Percentiles rank a stretch among this genome's conserved stretches.
These are phyloP conservation scores for Grifola frondosa DNA, from an alignment of 1,284 basidiomycete species.

Conservation along the genomic window DNA sequence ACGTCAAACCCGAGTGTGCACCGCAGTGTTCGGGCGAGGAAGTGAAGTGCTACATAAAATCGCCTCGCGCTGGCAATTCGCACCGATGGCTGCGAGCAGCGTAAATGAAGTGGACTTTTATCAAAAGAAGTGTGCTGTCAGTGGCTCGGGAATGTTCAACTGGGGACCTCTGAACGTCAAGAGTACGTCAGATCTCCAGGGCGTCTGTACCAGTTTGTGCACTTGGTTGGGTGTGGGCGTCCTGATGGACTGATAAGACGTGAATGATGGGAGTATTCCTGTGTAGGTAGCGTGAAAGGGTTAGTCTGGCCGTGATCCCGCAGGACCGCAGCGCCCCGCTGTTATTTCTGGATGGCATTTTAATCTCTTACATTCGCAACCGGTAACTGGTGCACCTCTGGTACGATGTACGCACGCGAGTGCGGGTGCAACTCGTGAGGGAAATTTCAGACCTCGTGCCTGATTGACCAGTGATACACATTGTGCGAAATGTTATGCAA, in stretches of 20 bases:
- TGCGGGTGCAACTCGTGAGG: too few species aligned
- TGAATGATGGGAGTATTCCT: conserved; percentile 25
- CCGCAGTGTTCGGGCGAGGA: too few species aligned
- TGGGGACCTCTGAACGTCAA: conserved; percentile 22
- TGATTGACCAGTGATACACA: too few species aligned
- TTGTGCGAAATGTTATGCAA: too few species aligned
- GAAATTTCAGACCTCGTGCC: too few species aligned
- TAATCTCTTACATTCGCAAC: conserved; percentile 15
- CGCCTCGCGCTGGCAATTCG: too few species aligned
- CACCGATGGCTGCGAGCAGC: too few species aligned
- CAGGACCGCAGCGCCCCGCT: conserved; percentile 14
- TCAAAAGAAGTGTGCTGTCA: conserved; percentile 18
- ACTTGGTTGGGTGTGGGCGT: conserved; percentile 16
- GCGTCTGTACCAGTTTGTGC: conserved; percentile 11
- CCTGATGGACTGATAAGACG: conserved; percentile 26
- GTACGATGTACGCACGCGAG: too few species aligned
- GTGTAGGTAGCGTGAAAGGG: conserved; percentile 20
- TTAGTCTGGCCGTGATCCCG: conserved; percentile 16
- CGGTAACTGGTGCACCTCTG: conserved; percentile 5
- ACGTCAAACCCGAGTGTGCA: too few species aligned
- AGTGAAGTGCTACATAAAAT: too few species aligned
- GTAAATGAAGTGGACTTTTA: too few species aligned
- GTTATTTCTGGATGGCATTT: conserved; percentile 13
- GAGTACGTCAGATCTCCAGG: conserved; percentile 24
- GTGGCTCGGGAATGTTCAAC: conserved; percentile 15